phyloP scores from a whole-genome alignment of 2,329 filamentous ascomycete genomes.

The Penicillium sp. region DNA sequence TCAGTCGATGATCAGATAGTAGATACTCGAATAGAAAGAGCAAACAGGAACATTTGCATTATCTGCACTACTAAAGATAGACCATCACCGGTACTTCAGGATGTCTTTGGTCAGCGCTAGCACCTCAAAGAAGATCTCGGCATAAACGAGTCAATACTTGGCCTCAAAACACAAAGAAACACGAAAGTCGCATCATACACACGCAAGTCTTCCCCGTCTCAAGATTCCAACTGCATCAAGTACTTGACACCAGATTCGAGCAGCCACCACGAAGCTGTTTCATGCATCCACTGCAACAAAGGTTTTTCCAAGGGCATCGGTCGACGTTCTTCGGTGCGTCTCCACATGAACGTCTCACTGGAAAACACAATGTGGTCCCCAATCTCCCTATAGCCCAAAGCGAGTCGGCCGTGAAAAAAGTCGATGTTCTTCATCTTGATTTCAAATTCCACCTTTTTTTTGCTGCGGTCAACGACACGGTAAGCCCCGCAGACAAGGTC shows the following conservation, averaged over 20 bases:
- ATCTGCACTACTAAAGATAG: no score
- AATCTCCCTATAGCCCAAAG: conserved; percentile 18
- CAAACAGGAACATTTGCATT: no score
- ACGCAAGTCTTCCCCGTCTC: not conserved
- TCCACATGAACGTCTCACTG: conserved; percentile 31
- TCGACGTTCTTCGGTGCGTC: conserved; percentile 9
- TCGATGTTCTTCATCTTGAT: conserved; percentile 17
- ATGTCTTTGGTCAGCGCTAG: no score
- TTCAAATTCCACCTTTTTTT: conserved; percentile 28
- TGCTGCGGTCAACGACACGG: conserved; percentile 20
- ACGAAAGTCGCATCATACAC: no score
- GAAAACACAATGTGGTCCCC: conserved; percentile 18
- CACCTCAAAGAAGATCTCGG: no score
- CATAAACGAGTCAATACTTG: no score
- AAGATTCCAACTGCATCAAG: conserved; percentile 20
- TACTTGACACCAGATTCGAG: conserved; percentile 30
- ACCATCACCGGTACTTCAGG: no score
- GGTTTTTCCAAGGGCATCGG: conserved; percentile 27
- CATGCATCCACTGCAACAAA: conserved; percentile 28
- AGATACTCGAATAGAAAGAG: no score
- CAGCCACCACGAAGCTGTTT: conserved; percentile 33
- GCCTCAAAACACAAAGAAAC: no score
- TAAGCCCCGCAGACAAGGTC: conserved; percentile 32
- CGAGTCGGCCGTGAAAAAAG: conserved; percentile 20
- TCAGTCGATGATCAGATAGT: no score